These are phyloP conservation scores for Hypoxylon lienhwacheense DNA, from an alignment of 495 filamentous ascomycete species.

Conservation along the genomic window DNA sequence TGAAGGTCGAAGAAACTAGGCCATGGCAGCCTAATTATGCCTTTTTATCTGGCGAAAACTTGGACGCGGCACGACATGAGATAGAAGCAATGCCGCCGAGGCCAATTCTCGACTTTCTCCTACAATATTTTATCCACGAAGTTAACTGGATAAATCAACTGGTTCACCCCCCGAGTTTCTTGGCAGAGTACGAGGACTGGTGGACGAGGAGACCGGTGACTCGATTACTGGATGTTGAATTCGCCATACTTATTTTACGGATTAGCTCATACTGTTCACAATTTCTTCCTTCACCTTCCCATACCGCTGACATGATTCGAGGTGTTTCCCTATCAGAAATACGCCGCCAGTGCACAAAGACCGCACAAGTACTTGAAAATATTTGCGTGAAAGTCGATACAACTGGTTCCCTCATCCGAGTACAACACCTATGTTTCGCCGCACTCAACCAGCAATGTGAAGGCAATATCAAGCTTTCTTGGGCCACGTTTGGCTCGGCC, in stretches of 20 bases:
- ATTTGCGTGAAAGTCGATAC: slow-evolving; percentile 4
- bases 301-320: slow-evolving; percentile 29
- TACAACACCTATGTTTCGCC: slow-evolving; percentile 20
- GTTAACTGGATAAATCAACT: slow-evolving; percentile 35
- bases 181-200: slow-evolving; percentile 18
- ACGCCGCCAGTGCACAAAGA: not conserved
- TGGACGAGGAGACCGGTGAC: slow-evolving; percentile 1
- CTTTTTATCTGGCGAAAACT: not conserved
- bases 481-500: slow-evolving; percentile 4
- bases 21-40: not conserved
- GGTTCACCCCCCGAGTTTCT: slow-evolving; percentile 12
- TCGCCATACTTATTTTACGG: slow-evolving; percentile 35
- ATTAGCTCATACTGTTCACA: slow-evolving; percentile 36
- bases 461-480: slow-evolving; percentile 10
- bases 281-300: slow-evolving; percentile 33
- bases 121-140: slow-evolving; percentile 37
- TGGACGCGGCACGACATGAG: slow-evolving; percentile 10
- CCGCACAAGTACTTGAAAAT: not conserved
- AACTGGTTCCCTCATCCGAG: slow-evolving; percentile 18
- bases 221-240: slow-evolving; percentile 27
- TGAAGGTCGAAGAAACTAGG: not conserved
- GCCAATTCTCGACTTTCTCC: slow-evolving; percentile 34
- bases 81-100: slow-evolving; percentile 29
- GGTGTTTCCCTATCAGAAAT: slow-evolving; percentile 29
- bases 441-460: slow-evolving; percentile 8